Percentiles rank a stretch among this genome's conserved stretches.
phyloP scores from a whole-genome alignment of 805 yeast genomes.

The Myxozyma kluyveri region DNA sequence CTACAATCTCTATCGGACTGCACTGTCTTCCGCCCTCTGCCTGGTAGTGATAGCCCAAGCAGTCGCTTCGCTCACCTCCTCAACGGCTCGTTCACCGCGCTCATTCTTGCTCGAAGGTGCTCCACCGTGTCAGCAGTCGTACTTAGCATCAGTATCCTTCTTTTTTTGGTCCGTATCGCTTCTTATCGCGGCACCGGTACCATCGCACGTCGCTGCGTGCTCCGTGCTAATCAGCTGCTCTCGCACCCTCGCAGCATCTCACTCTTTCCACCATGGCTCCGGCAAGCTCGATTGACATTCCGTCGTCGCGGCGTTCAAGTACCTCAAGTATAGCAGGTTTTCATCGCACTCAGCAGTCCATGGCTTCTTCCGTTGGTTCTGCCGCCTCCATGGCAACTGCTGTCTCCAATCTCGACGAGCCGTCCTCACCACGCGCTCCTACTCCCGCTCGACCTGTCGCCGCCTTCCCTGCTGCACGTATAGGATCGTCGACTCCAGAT shows the following conservation, averaged over 20 bases:
- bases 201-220: too few species aligned
- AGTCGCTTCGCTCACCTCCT: neutral
- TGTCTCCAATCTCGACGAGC: conserved; percentile 6
- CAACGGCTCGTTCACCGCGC: neutral
- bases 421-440: conserved; percentile 7
- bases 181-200: too few species aligned
- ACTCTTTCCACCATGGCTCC: neutral
- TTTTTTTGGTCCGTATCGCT: too few species aligned
- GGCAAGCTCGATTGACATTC: neutral
- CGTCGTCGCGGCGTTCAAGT: neutral
- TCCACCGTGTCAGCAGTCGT: too few species aligned
- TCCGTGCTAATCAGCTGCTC: neutral
- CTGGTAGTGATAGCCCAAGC: neutral
- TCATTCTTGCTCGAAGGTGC: neutral
- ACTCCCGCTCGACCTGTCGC: conserved; percentile 7
- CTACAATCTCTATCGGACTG: too few species aligned
- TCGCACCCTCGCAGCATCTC: neutral
- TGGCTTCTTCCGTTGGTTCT: conserved; percentile 6
- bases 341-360: neutral
- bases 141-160: too few species aligned
- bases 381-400: conserved; percentile 17
- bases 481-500: conserved; percentile 6
- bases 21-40: neutral
- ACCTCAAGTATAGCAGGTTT: neutral
- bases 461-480: conserved; percentile 17